phyloP scores from a whole-genome alignment of 345 rosid genomes.

The Lepidium didymum region DNA sequence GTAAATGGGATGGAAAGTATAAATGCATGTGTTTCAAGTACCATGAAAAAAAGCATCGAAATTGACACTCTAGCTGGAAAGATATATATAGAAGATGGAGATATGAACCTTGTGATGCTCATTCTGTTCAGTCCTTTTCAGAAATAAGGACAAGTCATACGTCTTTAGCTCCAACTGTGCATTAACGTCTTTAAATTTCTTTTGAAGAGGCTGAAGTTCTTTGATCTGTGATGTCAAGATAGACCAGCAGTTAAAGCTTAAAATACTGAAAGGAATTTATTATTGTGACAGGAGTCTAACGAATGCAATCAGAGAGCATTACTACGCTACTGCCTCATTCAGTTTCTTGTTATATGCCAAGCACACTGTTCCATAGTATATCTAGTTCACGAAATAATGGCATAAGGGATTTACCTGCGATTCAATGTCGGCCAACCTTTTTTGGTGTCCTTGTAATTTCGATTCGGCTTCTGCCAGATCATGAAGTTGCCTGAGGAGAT shows the following conservation, averaged over 20 bases:
- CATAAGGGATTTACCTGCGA: conserved; percentile 47
- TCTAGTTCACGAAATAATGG: not conserved
- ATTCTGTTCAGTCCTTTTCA: conserved; percentile 90
- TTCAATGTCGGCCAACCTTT: conserved; percentile 64
- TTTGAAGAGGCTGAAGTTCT: conserved; percentile 67
- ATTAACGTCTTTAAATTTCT: conserved; percentile 59
- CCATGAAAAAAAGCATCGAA: not conserved
- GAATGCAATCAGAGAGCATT: not conserved
- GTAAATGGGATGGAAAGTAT: not conserved
- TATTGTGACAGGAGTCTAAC: not conserved
- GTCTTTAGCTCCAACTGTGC: conserved; percentile 77
- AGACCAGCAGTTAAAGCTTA: not conserved
- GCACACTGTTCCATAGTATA: not conserved
- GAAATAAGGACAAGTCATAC: conserved; percentile 83
- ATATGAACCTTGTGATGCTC: conserved; percentile 86
- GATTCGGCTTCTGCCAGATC: conserved; percentile 73
- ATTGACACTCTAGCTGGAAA: not conserved
- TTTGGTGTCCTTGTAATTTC: conserved; percentile 58
- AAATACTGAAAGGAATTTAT: not conserved
- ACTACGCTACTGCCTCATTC: not conserved
- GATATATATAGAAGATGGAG: conserved; percentile 3
- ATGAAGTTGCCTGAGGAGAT: conserved; percentile 81
- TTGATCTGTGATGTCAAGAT: conserved; percentile 54
- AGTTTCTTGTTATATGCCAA: not conserved
- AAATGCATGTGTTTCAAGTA: not conserved